These are phyloP conservation scores for Proliferodiscus dingleyae DNA, from an alignment of 2,329 filamentous ascomycete genomes.

Conservation along the genomic window DNA sequence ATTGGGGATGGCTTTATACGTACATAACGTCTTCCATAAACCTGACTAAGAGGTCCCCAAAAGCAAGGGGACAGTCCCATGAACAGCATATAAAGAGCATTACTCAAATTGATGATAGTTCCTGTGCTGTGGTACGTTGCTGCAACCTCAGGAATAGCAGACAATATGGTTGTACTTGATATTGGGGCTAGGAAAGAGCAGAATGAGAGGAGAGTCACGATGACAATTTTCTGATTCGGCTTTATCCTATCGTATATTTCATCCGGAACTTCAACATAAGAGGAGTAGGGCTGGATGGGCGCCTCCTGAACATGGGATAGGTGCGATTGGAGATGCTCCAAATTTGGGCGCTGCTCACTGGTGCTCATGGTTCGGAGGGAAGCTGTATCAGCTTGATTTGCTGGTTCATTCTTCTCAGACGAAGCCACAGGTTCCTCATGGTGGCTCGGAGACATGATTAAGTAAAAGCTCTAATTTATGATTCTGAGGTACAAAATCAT, in stretches of 20 bases:
- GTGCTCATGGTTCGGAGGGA: constrained; percentile 21
- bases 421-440: constrained; percentile 14
- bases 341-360: constrained; percentile 5
- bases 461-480: constrained; percentile 10
- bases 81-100: constrained; percentile 68
- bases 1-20: constrained; percentile 23
- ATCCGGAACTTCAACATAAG: constrained; percentile 35
- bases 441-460: constrained; percentile 22
- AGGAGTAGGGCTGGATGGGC: constrained; percentile 26
- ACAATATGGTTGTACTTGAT: constrained; percentile 67
- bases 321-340: constrained; percentile 23
- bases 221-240: constrained; percentile 55
- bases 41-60: constrained; percentile 67
- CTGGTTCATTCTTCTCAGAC: constrained; percentile 5
- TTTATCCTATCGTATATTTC: constrained; percentile 63
- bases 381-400: constrained; percentile 11
- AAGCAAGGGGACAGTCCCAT: constrained; percentile 68
- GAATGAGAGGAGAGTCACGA: constrained; percentile 66
- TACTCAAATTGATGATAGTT: constrained; percentile 66
- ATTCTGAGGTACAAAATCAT: constrained; percentile 10
- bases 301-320: constrained; percentile 28
- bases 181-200: constrained; percentile 74
- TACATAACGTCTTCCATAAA: constrained; percentile 55
- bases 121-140: constrained; percentile 59
- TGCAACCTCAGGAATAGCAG: constrained; percentile 71